Conservation (phyloP, 768 basidiomycete genomes). For the Cystofilobasidium macerans region DNA sequence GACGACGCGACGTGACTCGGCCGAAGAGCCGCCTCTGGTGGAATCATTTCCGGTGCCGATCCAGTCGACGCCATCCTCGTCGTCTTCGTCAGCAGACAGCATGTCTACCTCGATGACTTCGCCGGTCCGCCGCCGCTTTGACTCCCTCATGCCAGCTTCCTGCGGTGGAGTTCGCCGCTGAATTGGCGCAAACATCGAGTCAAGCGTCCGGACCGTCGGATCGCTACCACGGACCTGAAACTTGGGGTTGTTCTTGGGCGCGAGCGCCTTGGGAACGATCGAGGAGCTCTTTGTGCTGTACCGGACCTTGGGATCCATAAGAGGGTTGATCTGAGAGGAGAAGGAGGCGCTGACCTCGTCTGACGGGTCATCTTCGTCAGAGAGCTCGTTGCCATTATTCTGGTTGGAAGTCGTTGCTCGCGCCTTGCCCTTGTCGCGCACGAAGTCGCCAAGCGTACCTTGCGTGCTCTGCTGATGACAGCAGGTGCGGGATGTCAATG, state of each 20-base stretch:
- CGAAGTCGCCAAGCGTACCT: neutral
- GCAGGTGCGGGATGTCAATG: neutral
- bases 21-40: constrained; percentile 22
- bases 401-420: neutral
- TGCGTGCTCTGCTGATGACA: neutral
- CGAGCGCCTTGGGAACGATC: neutral
- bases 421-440: neutral
- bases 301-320: neutral
- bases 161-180: constrained; percentile 6
- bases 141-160: neutral
- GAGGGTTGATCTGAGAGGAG: neutral
- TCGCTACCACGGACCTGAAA: constrained; percentile 46
- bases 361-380: neutral
- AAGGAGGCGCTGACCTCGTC: neutral
- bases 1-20: constrained; percentile 31
- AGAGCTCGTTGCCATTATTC: neutral
- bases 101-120: constrained; percentile 33
- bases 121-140: constrained; percentile 16
- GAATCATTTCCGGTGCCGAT: neutral
- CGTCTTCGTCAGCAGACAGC: constrained; percentile 53
- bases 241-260: constrained; percentile 12
- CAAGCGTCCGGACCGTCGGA: constrained; percentile 72
- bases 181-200: constrained; percentile 65
- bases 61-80: constrained; percentile 23
- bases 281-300: neutral